Percentiles rank a stretch among this genome's conserved stretches.
These are phyloP conservation scores for Brassica juncea DNA, from an alignment of 345 rosid genomes.

Conservation along the genomic window DNA sequence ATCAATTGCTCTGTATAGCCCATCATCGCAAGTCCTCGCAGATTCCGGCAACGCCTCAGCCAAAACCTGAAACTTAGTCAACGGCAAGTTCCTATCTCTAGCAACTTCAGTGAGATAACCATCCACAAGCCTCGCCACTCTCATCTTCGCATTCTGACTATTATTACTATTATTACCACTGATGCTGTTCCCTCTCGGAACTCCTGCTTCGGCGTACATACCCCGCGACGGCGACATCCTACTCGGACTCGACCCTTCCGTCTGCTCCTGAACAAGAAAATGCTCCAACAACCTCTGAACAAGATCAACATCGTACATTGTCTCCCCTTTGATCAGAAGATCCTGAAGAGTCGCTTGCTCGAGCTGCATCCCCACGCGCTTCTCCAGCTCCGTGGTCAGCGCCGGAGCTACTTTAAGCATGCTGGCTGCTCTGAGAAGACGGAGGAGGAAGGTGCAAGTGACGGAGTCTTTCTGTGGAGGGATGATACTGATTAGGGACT, in stretches of 20 bases:
- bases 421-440: not conserved
- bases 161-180: not conserved
- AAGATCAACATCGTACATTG: not conserved
- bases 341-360: not conserved
- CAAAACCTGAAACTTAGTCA: not conserved
- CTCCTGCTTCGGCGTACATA: not conserved
- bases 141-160: not conserved
- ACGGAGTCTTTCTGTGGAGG: not conserved
- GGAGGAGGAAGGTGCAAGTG: not conserved
- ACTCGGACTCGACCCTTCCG: not conserved
- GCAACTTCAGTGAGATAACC: not conserved
- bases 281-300: not conserved
- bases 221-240: not conserved
- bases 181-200: not conserved
- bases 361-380: not conserved
- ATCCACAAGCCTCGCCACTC: not conserved
- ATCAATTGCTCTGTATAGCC: not conserved
- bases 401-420: not conserved
- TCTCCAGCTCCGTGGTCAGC: not conserved
- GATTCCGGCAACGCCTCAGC: not conserved
- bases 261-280: not conserved
- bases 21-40: not conserved
- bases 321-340: not conserved
- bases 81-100: not conserved
- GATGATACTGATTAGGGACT: not conserved